phyloP scores from a whole-genome alignment of 345 rosid species.

The Aurinia saxatilis region DNA sequence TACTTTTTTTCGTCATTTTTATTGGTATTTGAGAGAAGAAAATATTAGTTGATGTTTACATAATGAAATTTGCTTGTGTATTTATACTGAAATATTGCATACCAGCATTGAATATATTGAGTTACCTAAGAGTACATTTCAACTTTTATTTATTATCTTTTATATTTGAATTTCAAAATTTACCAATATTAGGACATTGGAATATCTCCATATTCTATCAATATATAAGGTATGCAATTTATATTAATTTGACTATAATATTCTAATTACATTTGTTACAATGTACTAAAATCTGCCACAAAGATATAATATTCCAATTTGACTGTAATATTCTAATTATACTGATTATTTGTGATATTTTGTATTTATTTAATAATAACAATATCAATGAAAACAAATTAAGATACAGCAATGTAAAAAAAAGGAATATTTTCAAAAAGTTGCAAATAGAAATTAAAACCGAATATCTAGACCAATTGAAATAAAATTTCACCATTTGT shows the following conservation, averaged over 20 bases:
- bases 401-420: neutral
- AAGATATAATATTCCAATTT: too few relatives aligned
- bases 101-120: neutral
- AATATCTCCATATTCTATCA: constrained; percentile 3
- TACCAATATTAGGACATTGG: neutral
- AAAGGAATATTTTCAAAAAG: too few relatives aligned
- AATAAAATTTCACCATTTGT: too few relatives aligned
- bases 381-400: neutral
- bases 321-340: too few relatives aligned
- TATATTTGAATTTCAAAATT: neutral
- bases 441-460: too few relatives aligned
- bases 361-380: neutral
- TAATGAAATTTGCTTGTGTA: neutral
- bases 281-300: constrained; percentile 10
- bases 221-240: constrained; percentile 17
- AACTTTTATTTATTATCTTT: neutral
- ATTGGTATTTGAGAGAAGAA: neutral
- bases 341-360: neutral
- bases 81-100: neutral
- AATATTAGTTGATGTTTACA: neutral
- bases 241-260: constrained; percentile 7
- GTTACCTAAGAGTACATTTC: neutral
- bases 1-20: constrained; percentile 31
- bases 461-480: too few relatives aligned
- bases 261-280: constrained; percentile 10